Evolutionary conservation across 176 grass and related monocot species (phyloP).

Genomic region (Aegilops tauschii): DNA sequence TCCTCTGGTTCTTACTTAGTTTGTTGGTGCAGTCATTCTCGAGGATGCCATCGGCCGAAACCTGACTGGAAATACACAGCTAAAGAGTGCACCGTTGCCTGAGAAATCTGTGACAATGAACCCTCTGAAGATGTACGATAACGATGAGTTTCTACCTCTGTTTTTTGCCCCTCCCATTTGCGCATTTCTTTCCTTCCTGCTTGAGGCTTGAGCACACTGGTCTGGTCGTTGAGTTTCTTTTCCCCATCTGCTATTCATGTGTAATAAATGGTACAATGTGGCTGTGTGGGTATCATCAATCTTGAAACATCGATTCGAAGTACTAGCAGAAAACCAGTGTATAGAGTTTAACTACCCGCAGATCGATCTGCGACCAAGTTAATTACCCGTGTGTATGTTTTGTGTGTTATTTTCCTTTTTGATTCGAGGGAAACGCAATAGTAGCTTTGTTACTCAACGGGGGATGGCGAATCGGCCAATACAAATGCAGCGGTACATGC

Average conservation of each 20-base stretch:
- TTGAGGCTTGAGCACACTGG: not conserved
- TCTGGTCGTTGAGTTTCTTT: slow-evolving; percentile 1
- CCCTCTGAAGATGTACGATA: slow-evolving; percentile 12
- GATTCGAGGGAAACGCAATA: not conserved
- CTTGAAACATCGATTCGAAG: not conserved
- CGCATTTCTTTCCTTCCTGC: not conserved
- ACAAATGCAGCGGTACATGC: not conserved
- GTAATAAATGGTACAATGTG: slow-evolving; percentile 28
- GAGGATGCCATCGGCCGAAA: not conserved
- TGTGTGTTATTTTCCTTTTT: not conserved
- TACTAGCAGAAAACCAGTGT: not conserved
- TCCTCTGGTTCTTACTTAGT: not conserved
- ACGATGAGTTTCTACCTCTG: not conserved
- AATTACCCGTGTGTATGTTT: no score
- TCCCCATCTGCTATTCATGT: not conserved
- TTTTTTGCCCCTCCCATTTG: not conserved
- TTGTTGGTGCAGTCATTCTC: slow-evolving; percentile 27
- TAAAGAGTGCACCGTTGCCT: not conserved
- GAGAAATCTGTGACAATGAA: not conserved
- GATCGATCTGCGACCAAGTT: no score
- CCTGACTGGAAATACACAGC: not conserved
- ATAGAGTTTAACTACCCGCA: not conserved
- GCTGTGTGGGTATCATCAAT: not conserved
- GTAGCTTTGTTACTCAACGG: not conserved
- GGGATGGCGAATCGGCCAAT: not conserved